Base-by-base conservation (phyloP, 306 rosid genomes). In the Acacia crassicarpa region DNA sequence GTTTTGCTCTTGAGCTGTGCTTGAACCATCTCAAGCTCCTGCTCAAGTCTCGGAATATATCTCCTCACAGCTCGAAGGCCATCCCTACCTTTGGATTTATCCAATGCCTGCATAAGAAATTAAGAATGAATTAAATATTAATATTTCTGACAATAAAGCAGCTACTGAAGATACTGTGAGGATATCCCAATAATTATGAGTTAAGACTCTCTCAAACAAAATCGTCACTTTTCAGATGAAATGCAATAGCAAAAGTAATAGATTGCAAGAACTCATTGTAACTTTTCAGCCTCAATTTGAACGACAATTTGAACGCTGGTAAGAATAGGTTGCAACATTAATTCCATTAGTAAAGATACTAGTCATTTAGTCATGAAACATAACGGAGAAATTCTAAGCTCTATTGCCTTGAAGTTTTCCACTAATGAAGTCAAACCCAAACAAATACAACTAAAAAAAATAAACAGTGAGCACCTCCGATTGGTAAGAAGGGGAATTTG, bases 31-130 rank as follows among this genome's bases (percentile, higher is more conserved):
- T 87, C 90, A 72, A 95, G 96, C 70, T 92, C 97, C 77, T 93
- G 97, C 78, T 91, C 87, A 4, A 95, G 96, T 81, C 78, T 91
- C 12, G 98, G 99, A 77, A 93, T 92, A 62, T 90, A 69, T 84
- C 88, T 92, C 84, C 97, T 87, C 72, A 95, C 94, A 74, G 98
- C 94, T 20, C 94, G 91, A 51, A 95, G 96, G 74, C 92, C 93
- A 80, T 95, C 99, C 86, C 90, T 80, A 41, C 92, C 89, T 82
- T 91, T 95, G 67, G 99, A 95, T 90, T 95, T 93, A 85, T 93
- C 98, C 90, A 95, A 85, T 86, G 97, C 99, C 99, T 95, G 89
- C 67, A 77, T 45, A 56, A 76, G 74, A 69, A 69, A 69, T 69
- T 41, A 11, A 69, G 46, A 65, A 62, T 67, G 84, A 77, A 66